phyloP scores from a whole-genome alignment of 768 basidiomycete genomes.

The Leccinum uliginosum region DNA sequence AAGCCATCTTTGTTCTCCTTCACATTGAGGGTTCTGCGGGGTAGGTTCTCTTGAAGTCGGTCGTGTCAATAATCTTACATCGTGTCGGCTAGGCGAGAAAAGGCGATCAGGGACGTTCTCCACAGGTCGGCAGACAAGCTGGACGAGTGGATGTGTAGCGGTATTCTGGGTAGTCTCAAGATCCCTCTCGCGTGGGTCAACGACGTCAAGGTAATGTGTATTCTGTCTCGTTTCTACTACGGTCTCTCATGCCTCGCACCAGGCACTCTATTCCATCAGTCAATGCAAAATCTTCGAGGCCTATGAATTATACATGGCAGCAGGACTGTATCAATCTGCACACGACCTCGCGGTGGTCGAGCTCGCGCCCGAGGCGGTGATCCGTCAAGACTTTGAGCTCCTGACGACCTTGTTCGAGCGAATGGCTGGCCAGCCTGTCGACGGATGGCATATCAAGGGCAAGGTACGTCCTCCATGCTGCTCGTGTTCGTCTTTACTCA shows the following conservation, averaged over 20 bases:
- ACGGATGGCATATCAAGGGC: constrained; percentile 80
- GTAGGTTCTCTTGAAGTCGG: constrained; percentile 40
- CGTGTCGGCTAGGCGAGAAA: constrained; percentile 60
- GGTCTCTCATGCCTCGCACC: constrained; percentile 3
- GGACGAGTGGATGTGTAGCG: constrained; percentile 71
- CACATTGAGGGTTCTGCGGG: constrained; percentile 79
- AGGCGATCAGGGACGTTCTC: constrained; percentile 78
- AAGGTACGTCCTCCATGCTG: constrained; percentile 46
- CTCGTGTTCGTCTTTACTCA: background rate
- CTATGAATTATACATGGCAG: constrained; percentile 71
- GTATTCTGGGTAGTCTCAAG: constrained; percentile 69
- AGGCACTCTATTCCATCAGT: constrained; percentile 68
- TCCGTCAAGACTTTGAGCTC: constrained; percentile 52
- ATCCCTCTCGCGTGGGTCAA: constrained; percentile 87
- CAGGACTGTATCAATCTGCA: constrained; percentile 66
- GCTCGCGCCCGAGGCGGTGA: constrained; percentile 82
- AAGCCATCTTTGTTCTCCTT: constrained; percentile 84
- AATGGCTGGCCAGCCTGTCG: constrained; percentile 54
- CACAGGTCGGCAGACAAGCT: constrained; percentile 60
- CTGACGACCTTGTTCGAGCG: constrained; percentile 64
- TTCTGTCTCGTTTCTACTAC: background rate
- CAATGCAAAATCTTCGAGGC: constrained; percentile 63
- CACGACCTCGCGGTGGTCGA: constrained; percentile 84
- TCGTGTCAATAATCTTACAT: constrained; percentile 5
- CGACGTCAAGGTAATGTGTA: constrained; percentile 67